Conservation (phyloP, 2,329 filamentous ascomycete genomes). For the Clonostachys rhizophaga region DNA sequence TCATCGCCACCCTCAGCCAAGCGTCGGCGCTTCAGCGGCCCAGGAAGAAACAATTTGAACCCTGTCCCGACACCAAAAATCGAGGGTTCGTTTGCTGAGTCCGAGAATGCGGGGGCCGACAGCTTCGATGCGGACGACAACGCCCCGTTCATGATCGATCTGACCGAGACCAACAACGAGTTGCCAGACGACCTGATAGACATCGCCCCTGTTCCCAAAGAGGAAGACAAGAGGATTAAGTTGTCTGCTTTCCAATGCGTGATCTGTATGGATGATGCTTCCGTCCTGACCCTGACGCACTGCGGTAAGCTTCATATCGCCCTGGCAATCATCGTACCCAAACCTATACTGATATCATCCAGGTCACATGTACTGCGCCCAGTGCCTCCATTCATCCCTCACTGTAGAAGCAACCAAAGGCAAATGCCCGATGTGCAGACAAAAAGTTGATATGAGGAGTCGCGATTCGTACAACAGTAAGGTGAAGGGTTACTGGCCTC, state of each 20-base stretch:
- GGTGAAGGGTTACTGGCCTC: slow-evolving; percentile 49
- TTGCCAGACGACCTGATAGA: slow-evolving; percentile 36
- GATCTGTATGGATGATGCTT: slow-evolving; percentile 62
- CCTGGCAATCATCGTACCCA: neutral
- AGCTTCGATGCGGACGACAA: too few species aligned
- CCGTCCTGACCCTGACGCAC: slow-evolving; percentile 56
- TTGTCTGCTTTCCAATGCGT: slow-evolving; percentile 58
- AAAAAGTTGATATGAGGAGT: slow-evolving; percentile 47
- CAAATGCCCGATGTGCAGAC: slow-evolving; percentile 60
- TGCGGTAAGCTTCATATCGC: slow-evolving; percentile 47
- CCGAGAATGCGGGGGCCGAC: too few species aligned
- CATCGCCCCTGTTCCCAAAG: slow-evolving; percentile 13
- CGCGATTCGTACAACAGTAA: slow-evolving; percentile 33
- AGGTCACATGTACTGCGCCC: slow-evolving; percentile 63
- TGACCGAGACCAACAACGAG: slow-evolving; percentile 17
- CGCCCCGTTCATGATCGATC: slow-evolving; percentile 3
- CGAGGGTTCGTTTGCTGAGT: too few species aligned
- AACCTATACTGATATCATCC: slow-evolving; percentile 6
- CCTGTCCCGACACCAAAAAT: too few species aligned
- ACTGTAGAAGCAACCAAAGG: slow-evolving; percentile 50
- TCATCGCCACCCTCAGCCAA: too few species aligned
- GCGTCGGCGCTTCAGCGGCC: too few species aligned
- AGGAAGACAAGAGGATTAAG: slow-evolving; percentile 44
- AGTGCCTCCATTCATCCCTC: slow-evolving; percentile 57
- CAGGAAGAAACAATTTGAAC: too few species aligned